Percentiles rank a stretch among this genome's conserved stretches.
These are phyloP conservation scores for Oryza rufipogon DNA, from an alignment of 176 grass and related monocot species.

Conservation along the genomic window DNA sequence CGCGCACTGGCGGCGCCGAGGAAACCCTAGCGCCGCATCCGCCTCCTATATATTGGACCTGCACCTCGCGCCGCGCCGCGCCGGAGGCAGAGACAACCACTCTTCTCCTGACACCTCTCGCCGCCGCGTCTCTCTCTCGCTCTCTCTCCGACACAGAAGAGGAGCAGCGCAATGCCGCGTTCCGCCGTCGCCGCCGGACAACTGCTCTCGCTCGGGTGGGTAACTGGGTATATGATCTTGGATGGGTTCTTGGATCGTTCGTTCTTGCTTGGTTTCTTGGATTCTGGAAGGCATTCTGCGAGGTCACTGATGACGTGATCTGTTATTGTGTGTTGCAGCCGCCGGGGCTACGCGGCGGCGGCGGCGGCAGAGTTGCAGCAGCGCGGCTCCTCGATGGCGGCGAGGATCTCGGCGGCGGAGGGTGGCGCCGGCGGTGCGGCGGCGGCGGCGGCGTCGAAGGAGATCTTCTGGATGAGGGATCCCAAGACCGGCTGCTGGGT, in stretches of 20 bases:
- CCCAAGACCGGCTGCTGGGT: slow-evolving; percentile 59
- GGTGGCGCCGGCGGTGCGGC: background rate
- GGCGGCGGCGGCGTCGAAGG: background rate
- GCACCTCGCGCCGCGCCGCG: background rate
- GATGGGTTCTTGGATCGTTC: background rate
- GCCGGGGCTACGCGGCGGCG: slow-evolving; percentile 23
- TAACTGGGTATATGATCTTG: background rate
- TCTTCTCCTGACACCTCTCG: background rate
- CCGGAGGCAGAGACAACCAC: background rate
- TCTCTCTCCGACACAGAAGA: background rate
- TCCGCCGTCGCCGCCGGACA: background rate
- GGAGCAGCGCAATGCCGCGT: slow-evolving; percentile 8
- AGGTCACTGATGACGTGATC: background rate
- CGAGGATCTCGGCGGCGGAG: background rate
- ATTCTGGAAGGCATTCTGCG: background rate
- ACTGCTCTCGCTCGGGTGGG: slow-evolving; percentile 20
- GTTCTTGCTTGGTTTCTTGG: background rate
- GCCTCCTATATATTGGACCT: background rate
- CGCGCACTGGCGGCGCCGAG: background rate
- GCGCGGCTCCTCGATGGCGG: background rate
- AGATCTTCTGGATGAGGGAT: slow-evolving; percentile 67
- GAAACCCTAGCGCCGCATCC: background rate
- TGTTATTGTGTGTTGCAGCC: slow-evolving; percentile 15
- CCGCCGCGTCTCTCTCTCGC: background rate
- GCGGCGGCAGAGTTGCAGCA: background rate